Percentiles rank a stretch among this genome's conserved stretches.
phyloP scores from a whole-genome alignment of 306 rosid genomes.

The Pterocarpus macrocarpus region DNA sequence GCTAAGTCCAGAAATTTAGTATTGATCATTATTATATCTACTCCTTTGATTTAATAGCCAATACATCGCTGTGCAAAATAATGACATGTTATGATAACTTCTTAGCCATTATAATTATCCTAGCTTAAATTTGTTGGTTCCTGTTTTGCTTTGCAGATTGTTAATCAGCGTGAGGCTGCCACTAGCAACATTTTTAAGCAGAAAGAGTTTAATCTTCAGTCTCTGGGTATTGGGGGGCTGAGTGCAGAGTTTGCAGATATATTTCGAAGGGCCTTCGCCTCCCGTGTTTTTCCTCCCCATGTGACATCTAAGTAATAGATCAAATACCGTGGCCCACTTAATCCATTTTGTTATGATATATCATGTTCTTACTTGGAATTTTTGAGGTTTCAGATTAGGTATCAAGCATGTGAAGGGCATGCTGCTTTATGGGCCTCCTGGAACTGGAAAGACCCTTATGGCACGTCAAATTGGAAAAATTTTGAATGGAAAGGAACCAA shows the following conservation, averaged over 20 bases:
- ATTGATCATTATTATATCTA: slow-evolving; percentile 25
- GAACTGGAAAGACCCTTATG: slow-evolving; percentile 99
- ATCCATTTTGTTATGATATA: slow-evolving; percentile 34
- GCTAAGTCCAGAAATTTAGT: slow-evolving; percentile 6
- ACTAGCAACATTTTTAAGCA: slow-evolving; percentile 91
- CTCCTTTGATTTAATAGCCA: slow-evolving; percentile 39
- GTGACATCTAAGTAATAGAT: slow-evolving; percentile 88
- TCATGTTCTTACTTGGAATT: slow-evolving; percentile 48
- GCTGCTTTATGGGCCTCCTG: slow-evolving; percentile 99
- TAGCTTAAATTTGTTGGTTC: slow-evolving; percentile 34
- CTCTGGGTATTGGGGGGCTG: slow-evolving; percentile 95
- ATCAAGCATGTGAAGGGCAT: slow-evolving; percentile 98
- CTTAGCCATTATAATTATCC: slow-evolving; percentile 3
- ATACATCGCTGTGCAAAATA: slow-evolving; percentile 31
- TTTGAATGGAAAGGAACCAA: slow-evolving; percentile 96
- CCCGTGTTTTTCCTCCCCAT: slow-evolving; percentile 98
- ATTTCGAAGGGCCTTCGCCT: slow-evolving; percentile 99
- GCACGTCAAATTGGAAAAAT: slow-evolving; percentile 99
- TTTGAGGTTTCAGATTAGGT: slow-evolving; percentile 81
- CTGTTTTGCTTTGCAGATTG: slow-evolving; percentile 66
- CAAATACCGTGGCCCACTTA: slow-evolving; percentile 30
- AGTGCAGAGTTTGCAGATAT: slow-evolving; percentile 94
- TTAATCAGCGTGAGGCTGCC: slow-evolving; percentile 92
- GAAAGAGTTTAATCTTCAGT: slow-evolving; percentile 92
- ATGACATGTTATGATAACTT: slow-evolving; percentile 5